Base-by-base conservation (phyloP, 768 basidiomycete species). In the Tephrocybe sp. region DNA sequence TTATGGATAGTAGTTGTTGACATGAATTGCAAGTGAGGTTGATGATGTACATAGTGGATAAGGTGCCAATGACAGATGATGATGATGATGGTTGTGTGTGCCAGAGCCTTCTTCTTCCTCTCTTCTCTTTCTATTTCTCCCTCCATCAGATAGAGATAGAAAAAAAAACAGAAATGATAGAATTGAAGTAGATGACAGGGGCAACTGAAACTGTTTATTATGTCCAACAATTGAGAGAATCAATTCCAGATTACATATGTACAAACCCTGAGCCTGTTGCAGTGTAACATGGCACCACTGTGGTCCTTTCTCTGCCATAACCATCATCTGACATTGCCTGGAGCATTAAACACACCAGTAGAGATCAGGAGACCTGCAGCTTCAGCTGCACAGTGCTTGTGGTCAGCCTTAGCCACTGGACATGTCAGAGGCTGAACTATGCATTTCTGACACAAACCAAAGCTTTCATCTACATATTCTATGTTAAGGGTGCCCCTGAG, bases 381-480 rank as follows among this genome's bases (percentile, higher is more conserved):
- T 50, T 54, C 55, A 56, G 61, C 59, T 51, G 54, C 33, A 53
- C 23, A 51, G 43, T 37, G 42, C 36, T 37, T 33, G 42, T 37
- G 45, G 46, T 54, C 50, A 57, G 55, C 54, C 55, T 52, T 55
- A 50, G 64, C 55, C 28, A 30, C 61, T 60, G 66, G 67, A 62
- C 69, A 87, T 88, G 85, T 86, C 85, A 63, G 84, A 87, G 80
- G 78, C 84, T 66, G 84, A 87, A 73, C 78, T 84, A 53, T 86
- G 84, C 80, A 87, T 88, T 76, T 75, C 78, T 72, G 82, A 81
- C 74, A 70, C 83, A 63, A 87, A 88, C 84, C 87, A 90, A 75
- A 83, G 81, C 73, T 91, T 88, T 72, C 88, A 89, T 72, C 61
- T 98, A 80, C 78, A n/a, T n/a, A n/a, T n/a, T n/a, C n/a, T n/a